Evolutionary conservation across 2,329 filamentous ascomycete genomes (phyloP).

Genomic region (Xylariaceae sp.): DNA sequence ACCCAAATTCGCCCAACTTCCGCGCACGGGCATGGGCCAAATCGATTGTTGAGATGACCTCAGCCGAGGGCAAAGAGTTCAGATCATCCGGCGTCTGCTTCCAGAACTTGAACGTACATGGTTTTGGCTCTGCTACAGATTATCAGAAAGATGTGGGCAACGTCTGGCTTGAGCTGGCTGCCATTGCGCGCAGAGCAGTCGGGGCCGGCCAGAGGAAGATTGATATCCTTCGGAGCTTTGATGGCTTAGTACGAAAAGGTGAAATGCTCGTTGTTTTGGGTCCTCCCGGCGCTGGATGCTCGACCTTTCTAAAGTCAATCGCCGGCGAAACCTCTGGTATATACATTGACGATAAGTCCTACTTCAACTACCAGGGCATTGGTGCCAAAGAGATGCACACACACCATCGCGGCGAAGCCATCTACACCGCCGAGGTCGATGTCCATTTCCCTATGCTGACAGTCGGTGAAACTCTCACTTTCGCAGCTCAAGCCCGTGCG

Average conservation of each 20-base stretch:
- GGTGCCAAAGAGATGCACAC: slow-evolving; percentile 71
- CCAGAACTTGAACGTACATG: slow-evolving; percentile 64
- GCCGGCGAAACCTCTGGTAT: slow-evolving; percentile 81
- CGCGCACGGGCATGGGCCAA: slow-evolving; percentile 57
- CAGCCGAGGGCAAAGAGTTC: slow-evolving; percentile 50
- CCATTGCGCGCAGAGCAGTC: slow-evolving; percentile 45
- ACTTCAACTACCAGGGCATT: slow-evolving; percentile 81
- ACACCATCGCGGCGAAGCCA: slow-evolving; percentile 76
- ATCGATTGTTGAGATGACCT: slow-evolving; percentile 50
- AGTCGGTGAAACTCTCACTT: slow-evolving; percentile 75
- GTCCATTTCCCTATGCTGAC: slow-evolving; percentile 74
- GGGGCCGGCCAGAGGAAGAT: slow-evolving; percentile 54
- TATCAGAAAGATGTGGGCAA: slow-evolving; percentile 67
- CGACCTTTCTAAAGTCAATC: slow-evolving; percentile 80
- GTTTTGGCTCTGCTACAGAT: slow-evolving; percentile 63
- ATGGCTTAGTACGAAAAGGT: slow-evolving; percentile 64
- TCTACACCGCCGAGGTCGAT: slow-evolving; percentile 82
- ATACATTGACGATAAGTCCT: slow-evolving; percentile 63
- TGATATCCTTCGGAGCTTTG: slow-evolving; percentile 65
- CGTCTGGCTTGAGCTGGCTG: slow-evolving; percentile 49
- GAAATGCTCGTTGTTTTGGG: slow-evolving; percentile 76
- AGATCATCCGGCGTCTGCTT: slow-evolving; percentile 63
- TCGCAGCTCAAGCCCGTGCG: slow-evolving; percentile 67
- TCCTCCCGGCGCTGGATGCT: slow-evolving; percentile 71
- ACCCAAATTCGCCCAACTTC: slow-evolving; percentile 52